Evolutionary conservation across 306 rosid genomes (phyloP).

Genomic region (Glycine soja): DNA sequence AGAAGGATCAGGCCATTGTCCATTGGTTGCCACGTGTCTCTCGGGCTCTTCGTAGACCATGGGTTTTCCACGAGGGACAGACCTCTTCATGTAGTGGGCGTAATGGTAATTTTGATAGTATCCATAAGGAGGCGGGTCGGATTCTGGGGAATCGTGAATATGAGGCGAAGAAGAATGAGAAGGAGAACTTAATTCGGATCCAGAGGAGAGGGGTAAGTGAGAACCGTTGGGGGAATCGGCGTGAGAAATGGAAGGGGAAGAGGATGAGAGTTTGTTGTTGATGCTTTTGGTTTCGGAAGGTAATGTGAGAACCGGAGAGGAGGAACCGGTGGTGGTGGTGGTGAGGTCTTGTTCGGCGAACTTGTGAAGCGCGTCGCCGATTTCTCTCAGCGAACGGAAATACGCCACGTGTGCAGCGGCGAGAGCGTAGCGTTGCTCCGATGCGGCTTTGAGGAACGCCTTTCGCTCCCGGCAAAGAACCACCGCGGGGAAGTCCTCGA

Average conservation of each 20-base stretch:
- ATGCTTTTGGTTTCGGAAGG: constrained; percentile 64
- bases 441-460: constrained; percentile 74
- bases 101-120: constrained; percentile 37
- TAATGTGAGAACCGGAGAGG: constrained; percentile 88
- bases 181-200: constrained; percentile 59
- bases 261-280: constrained; percentile 44
- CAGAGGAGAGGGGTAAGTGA: constrained; percentile 77
- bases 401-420: constrained; percentile 92
- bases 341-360: constrained; percentile 84
- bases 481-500: constrained; percentile 84
- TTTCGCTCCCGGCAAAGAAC: constrained; percentile 79
- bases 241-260: constrained; percentile 65
- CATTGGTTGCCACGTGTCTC: constrained; percentile 50
- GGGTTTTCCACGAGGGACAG: constrained; percentile 63
- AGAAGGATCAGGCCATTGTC: constrained; percentile 58
- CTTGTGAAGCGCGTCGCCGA: constrained; percentile 79
- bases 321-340: constrained; percentile 30
- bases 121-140: constrained; percentile 26
- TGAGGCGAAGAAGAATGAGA: constrained; percentile 57
- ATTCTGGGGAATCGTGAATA: constrained; percentile 55
- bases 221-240: constrained; percentile 52
- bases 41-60: constrained; percentile 65
- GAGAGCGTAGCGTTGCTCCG: constrained; percentile 81
- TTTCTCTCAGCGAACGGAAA: constrained; percentile 73
- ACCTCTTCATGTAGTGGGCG: constrained; percentile 71